phyloP scores from a whole-genome alignment of 176 grass and related monocot species.

The Leersia perrieri region DNA sequence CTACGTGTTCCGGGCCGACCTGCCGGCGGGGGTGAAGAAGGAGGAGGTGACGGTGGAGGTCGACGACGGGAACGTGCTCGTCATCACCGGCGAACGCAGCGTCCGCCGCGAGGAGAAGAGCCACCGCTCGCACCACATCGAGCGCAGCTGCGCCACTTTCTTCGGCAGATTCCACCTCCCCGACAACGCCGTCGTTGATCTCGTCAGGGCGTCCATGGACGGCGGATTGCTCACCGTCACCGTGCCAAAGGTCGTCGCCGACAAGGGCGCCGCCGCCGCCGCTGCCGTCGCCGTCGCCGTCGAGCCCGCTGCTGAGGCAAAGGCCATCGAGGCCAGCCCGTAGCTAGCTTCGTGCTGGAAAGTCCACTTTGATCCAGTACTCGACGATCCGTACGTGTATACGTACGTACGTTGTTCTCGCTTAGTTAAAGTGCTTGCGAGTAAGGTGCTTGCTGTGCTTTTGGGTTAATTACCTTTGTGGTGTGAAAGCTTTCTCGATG shows the following conservation, averaged over 20 bases:
- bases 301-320: not conserved
- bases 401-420: not conserved
- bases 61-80: conserved; percentile 55
- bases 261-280: not conserved
- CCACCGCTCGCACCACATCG: conserved; percentile 40
- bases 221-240: conserved; percentile 56
- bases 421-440: not conserved
- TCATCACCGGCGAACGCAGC: conserved; percentile 55
- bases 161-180: conserved; percentile 58
- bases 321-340: conserved; percentile 26
- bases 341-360: conserved; percentile 1
- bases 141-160: conserved; percentile 61
- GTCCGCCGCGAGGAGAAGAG: conserved; percentile 34
- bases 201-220: conserved; percentile 67
- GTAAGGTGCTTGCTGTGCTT: not conserved
- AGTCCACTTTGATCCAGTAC: no score
- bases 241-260: conserved; percentile 45
- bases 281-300: not conserved
- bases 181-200: conserved; percentile 47
- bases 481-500: not conserved
- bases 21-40: conserved; percentile 49
- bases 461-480: not conserved
- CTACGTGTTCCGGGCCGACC: conserved; percentile 58
- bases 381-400: not conserved
- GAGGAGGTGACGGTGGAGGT: conserved; percentile 55